Evolutionary conservation across 495 filamentous ascomycete genomes (phyloP), one percentile per base, ranked within the genome.

Genomic region (Polyplosphaeria fusca): DNA sequence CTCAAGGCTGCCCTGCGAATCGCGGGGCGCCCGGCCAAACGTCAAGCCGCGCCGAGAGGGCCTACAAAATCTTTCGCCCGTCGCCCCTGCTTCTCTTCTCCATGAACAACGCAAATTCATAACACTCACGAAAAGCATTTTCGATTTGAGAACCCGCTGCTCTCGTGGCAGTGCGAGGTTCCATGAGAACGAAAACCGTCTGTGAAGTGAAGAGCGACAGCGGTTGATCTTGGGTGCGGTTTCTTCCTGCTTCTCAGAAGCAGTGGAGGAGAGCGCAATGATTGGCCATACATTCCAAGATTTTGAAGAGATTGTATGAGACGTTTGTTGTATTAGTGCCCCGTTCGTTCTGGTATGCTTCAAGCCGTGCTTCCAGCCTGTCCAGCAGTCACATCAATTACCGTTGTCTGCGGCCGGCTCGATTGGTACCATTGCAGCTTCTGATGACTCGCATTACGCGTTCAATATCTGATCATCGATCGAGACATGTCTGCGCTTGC

Each of bases 211-310:
- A 68, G 66, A 68, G 16, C 28, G 48, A 30, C 46, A 66, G 48
- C 46, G 37, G 55, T 58, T 37, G 66, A 66, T 68, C 56, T 61
- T 68, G 66, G 66, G 66, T 68, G 66, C 63, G 66, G 44, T 68
- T 16, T 62, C 64, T 64, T 48, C 42, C 54, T 65, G 58, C 55
- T 58, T 59, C 61, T 53, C 46, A n/a, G n/a, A n/a, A 49, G 55
- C 66, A n/a, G 48, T 68, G 66, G 66, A 43, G 57, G 63, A 54
- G 66, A 61, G 59, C 64, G 63, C 66, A 68, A 68, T 68, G 66
- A 66, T 68, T 55, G 52, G 60, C 52, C 47, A 56, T 61, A 68
- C 66, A 68, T 61, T 35, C 30, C 30, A n/a, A n/a, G n/a, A n/a
- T n/a, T n/a, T n/a, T n/a, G n/a, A n/a, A n/a, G n/a, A n/a, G n/a